Evolutionary conservation across 2,329 filamentous ascomycete genomes (phyloP), one percentile per base, ranked within the genome.

Genomic region (Chaetomiaceae sp.): DNA sequence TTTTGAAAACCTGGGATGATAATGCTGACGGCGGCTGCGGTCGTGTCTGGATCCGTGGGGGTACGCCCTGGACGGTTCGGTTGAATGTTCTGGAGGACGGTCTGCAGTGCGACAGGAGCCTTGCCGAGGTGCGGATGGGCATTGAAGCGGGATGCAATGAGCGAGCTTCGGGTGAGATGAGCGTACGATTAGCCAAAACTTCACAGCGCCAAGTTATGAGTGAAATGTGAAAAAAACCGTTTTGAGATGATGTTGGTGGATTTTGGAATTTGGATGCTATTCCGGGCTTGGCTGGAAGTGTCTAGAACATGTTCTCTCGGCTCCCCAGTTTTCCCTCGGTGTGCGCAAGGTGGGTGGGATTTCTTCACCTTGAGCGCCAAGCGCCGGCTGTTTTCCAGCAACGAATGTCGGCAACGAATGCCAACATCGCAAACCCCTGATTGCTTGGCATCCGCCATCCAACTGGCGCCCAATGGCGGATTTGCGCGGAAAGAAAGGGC

Each of bases 281-380:
- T n/a, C n/a, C n/a, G n/a, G n/a, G 32, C 46, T 41, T 42, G 44
- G 43, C 50, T 56, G 40, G 56, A 58, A 60, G 29, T 43, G 37
- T 58, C 56, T 58, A 60, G 56, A 60, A 60, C 30, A 21, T 10
- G 11, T 36, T 27, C n/a, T n/a, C n/a, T n/a, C 25, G 9, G 25
- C 40, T 49, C 48, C 21, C 21, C 20, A n/a, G 10, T 42, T 53
- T n/a, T 53, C 46, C 23, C 16, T 6, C 27, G 42, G 33, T 48
- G 40, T 32, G 38, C 21, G 18, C n/a, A n/a, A n/a, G n/a, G n/a
- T 23, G 30, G 44, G 44, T 37, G 44, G 25, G 44, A 13, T 29
- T 8, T 5, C 20, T 30, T 49, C 25, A 52, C 40, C 40, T 51
- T 44, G 46, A 16, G 38, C 29, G 50, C 40, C 44, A 53, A 55